Percentiles rank a stretch among this genome's conserved stretches.
Conservation (phyloP, 1,139 yeast species). For the Diutina scorzettiae region DNA sequence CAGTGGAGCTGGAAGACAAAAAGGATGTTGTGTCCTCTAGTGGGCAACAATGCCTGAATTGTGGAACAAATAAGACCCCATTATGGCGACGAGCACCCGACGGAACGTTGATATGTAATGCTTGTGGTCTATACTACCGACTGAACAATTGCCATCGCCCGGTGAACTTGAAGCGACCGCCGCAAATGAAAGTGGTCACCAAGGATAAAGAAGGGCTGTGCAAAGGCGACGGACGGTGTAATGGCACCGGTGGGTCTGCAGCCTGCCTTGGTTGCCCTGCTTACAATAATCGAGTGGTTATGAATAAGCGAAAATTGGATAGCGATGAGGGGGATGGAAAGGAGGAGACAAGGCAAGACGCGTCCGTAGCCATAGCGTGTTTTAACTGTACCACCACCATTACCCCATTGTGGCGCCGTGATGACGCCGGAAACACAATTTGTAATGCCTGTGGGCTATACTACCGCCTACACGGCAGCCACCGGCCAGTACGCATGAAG, state of each 20-base stretch:
- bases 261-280: slow-evolving; percentile 83
- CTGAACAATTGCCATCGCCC: slow-evolving; percentile 43
- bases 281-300: slow-evolving; percentile 52
- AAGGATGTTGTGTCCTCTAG: no score
- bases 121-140: slow-evolving; percentile 53
- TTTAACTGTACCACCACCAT: slow-evolving; percentile 75
- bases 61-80: slow-evolving; percentile 60
- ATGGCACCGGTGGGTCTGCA: slow-evolving; percentile 75
- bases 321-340: slow-evolving; percentile 7
- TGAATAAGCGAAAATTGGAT: slow-evolving; percentile 14
- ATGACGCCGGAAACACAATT: slow-evolving; percentile 67
- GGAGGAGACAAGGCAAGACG: slow-evolving; percentile 14
- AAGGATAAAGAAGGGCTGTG: slow-evolving; percentile 48
- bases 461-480: slow-evolving; percentile 63
- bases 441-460: slow-evolving; percentile 88
- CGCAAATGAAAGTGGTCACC: slow-evolving; percentile 38
- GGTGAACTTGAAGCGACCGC: slow-evolving; percentile 53
- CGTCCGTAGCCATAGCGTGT: slow-evolving; percentile 57
- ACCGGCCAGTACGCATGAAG: slow-evolving; percentile 69
- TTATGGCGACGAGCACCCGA: slow-evolving; percentile 60
- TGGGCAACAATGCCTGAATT: slow-evolving; percentile 53
- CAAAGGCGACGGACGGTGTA: slow-evolving; percentile 75
- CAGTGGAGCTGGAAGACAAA: no score
- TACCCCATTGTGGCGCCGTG: slow-evolving; percentile 83
- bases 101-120: slow-evolving; percentile 56